A percentile compares a stretch with the other conserved stretches of the same genome.
These are phyloP conservation scores for Neurospora sp. DNA, from an alignment of 495 filamentous ascomycete species.

Conservation along the genomic window DNA sequence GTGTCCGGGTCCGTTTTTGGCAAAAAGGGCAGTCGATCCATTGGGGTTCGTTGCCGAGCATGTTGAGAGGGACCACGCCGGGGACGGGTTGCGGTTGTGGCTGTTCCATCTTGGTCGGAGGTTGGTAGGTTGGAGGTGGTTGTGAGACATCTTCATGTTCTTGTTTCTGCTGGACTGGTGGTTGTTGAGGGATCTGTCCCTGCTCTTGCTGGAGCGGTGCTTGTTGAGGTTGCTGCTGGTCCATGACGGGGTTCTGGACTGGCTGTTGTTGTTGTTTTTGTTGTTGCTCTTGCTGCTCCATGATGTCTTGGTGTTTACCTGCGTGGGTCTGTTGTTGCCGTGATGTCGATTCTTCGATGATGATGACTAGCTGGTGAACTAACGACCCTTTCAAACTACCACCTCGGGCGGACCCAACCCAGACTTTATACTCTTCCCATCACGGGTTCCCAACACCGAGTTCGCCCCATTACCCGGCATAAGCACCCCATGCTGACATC, in stretches of 20 bases:
- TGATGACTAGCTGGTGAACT: not conserved
- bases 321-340: not conserved
- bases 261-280: not conserved
- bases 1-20: conserved; percentile 11
- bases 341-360: not conserved
- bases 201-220: not conserved
- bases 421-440: not conserved
- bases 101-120: not conserved
- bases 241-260: not conserved
- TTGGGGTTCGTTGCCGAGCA: conserved; percentile 9
- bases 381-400: not conserved
- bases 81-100: not conserved
- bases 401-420: not conserved
- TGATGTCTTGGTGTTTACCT: not conserved
- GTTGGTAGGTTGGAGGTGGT: not conserved
- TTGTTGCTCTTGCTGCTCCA: not conserved
- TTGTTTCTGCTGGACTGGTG: not conserved
- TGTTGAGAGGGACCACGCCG: conserved; percentile 17
- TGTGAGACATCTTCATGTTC: not conserved
- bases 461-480: not conserved
- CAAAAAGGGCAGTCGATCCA: conserved; percentile 29
- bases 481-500: not conserved
- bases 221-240: not conserved
- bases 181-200: not conserved
- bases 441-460: not conserved